Percentiles rank a stretch among this genome's conserved stretches.
phyloP scores from a whole-genome alignment of 805 yeast species.

The Lachancea cidri region DNA sequence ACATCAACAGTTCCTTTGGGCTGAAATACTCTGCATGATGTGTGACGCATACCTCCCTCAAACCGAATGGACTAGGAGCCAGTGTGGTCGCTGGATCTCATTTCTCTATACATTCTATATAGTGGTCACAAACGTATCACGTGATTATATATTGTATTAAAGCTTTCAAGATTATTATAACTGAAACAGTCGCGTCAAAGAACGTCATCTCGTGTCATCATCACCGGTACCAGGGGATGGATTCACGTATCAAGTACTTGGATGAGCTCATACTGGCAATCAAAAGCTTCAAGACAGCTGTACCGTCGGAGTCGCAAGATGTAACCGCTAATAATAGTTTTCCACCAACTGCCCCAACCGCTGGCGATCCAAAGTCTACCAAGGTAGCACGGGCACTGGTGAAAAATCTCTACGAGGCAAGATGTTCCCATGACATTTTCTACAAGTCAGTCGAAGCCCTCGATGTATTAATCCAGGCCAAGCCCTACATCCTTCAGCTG shows the following conservation, averaged over 20 bases:
- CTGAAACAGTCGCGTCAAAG: neutral
- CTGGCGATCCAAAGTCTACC: conserved; percentile 10
- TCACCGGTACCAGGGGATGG: conserved; percentile 6
- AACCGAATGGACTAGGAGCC: no score
- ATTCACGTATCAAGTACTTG: conserved; percentile 24
- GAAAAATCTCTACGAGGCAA: conserved; percentile 7
- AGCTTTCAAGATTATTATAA: neutral
- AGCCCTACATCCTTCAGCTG: conserved; percentile 14
- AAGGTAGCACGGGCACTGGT: conserved; percentile 8
- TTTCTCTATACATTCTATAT: neutral
- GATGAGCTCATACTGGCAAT: conserved; percentile 29
- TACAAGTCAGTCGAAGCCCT: conserved; percentile 25
- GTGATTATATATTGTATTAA: neutral
- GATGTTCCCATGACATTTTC: conserved; percentile 16
- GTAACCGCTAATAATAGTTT: neutral
- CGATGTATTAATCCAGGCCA: conserved; percentile 20
- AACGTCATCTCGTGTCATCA: no score
- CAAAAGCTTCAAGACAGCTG: conserved; percentile 4
- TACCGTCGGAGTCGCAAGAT: neutral
- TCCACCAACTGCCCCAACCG: conserved; percentile 2
- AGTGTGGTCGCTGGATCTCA: neutral
- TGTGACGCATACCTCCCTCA: no score
- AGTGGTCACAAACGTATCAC: neutral
- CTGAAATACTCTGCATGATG: no score
- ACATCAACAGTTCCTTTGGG: no score